Evolutionary conservation across 2,329 filamentous ascomycete genomes (phyloP).

Genomic region (Eutypella sp.): DNA sequence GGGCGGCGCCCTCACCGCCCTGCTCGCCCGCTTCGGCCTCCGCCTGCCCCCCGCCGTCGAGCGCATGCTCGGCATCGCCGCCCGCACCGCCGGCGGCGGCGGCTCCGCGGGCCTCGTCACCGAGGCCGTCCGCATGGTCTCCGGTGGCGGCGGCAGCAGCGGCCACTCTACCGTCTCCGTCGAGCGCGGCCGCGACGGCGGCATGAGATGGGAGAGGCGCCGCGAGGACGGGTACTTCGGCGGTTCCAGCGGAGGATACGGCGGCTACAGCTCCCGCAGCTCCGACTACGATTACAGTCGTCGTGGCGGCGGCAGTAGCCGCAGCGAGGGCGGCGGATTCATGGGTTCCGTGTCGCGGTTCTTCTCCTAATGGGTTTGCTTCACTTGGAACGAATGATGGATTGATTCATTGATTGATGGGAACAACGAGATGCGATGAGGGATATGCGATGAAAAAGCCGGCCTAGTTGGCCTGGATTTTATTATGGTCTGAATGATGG

Average conservation of each 20-base stretch:
- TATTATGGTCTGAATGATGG: too few relatives aligned
- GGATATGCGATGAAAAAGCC: too few relatives aligned
- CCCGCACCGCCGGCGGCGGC: slow-evolving; percentile 43
- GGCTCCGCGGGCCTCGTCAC: slow-evolving; percentile 45
- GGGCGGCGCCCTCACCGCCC: slow-evolving; percentile 72
- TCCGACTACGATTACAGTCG: slow-evolving; percentile 4
- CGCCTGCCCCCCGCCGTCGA: slow-evolving; percentile 62
- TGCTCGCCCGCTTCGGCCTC: slow-evolving; percentile 76
- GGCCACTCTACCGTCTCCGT: slow-evolving; percentile 22
- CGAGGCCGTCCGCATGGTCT: slow-evolving; percentile 52
- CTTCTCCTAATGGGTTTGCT: slow-evolving; percentile 41
- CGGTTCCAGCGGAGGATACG: too few relatives aligned
- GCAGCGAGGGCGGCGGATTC: slow-evolving; percentile 28
- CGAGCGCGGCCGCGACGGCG: slow-evolving; percentile 29
- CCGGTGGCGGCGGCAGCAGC: slow-evolving; percentile 22
- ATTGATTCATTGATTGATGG: too few relatives aligned
- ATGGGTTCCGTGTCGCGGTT: slow-evolving; percentile 34
- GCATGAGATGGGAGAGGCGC: slow-evolving; percentile 34
- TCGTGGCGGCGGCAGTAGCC: slow-evolving; percentile 7
- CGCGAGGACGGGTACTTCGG: slow-evolving; percentile 29
- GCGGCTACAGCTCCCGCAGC: slow-evolving; percentile 11
- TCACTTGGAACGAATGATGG: too few relatives aligned
- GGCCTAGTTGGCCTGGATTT: too few relatives aligned
- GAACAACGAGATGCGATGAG: too few relatives aligned
- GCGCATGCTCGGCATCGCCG: slow-evolving; percentile 52